phyloP scores from a whole-genome alignment of 164 flowering plant genomes.

The Kingdonia uniflora region DNA sequence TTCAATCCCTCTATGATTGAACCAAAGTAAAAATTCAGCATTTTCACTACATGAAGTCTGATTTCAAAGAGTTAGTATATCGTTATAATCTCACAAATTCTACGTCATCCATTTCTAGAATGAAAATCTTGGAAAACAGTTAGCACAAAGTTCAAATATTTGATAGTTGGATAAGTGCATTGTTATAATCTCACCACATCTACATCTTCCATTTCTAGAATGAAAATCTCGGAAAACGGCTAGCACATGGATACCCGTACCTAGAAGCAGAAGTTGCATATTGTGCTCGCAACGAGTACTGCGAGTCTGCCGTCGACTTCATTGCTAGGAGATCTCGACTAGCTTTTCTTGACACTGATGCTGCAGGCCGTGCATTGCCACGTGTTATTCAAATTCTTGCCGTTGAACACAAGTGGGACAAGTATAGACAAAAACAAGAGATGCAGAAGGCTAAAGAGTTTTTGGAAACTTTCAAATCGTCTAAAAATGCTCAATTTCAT shows the following conservation, averaged over 20 bases:
- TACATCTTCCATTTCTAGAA: slow-evolving; percentile 31
- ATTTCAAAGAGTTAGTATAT: no score
- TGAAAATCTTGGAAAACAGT: slow-evolving; percentile 83
- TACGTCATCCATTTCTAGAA: slow-evolving; percentile 31
- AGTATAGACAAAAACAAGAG: slow-evolving; percentile 55
- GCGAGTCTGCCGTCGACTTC: slow-evolving; percentile 94
- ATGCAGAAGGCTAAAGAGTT: slow-evolving; percentile 47
- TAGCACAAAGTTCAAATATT: slow-evolving; percentile 25
- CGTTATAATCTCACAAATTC: not conserved
- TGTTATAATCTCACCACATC: not conserved
- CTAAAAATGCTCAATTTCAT: slow-evolving; percentile 82
- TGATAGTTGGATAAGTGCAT: no score
- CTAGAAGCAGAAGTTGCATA: slow-evolving; percentile 97
- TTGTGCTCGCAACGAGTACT: slow-evolving; percentile 89
- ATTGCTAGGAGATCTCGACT: slow-evolving; percentile 85
- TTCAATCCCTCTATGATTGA: no score
- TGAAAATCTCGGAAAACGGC: slow-evolving; percentile 84
- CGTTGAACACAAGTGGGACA: slow-evolving; percentile 80
- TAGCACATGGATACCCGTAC: slow-evolving; percentile 93
- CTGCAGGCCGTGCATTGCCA: slow-evolving; percentile 76
- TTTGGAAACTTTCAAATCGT: slow-evolving; percentile 80
- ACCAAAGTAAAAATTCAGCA: no score
- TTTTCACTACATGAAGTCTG: no score
- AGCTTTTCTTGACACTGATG: slow-evolving; percentile 96
- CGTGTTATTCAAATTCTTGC: slow-evolving; percentile 74